A percentile compares a stretch with the other conserved stretches of the same genome.
These are phyloP conservation scores for Sporothrix mexicana DNA, from an alignment of 2,329 filamentous ascomycete species.

Conservation along the genomic window DNA sequence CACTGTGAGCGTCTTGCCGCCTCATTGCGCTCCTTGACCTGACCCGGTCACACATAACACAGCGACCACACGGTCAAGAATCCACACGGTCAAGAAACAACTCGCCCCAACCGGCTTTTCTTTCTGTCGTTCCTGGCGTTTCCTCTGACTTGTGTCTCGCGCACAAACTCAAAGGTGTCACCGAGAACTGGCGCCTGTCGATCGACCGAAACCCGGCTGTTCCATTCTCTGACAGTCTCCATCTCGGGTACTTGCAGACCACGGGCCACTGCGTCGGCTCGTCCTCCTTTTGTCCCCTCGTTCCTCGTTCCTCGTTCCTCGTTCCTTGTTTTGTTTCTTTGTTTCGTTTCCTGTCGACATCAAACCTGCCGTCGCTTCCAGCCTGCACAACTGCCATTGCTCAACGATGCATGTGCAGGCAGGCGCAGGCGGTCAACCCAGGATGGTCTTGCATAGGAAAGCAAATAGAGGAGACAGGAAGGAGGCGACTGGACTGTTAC, in stretches of 20 bases:
- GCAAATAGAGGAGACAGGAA: not conserved
- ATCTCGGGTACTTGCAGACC: constrained; percentile 3
- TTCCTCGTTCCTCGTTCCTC: not conserved
- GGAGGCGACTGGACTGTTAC: not conserved
- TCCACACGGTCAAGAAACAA: not conserved
- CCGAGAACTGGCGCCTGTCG: not conserved
- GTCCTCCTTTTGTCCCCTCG: not conserved
- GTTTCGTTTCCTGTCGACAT: no score
- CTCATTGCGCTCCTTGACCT: not conserved
- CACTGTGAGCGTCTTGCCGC: not conserved
- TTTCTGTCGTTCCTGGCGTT: not conserved
- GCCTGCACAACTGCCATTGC: no score
- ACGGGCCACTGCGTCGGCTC: not conserved
- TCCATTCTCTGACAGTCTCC: constrained; percentile 5
- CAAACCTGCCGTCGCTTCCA: no score
- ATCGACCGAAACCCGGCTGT: constrained; percentile 13
- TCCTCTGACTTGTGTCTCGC: not conserved
- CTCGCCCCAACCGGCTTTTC: not conserved
- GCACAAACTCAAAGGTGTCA: constrained; percentile 3
- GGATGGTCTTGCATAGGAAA: not conserved
- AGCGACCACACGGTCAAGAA: not conserved
- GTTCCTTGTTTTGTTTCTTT: no score
- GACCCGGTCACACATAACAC: not conserved
- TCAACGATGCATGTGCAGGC: not conserved
- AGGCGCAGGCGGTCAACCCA: not conserved